phyloP scores from a whole-genome alignment of 768 basidiomycete genomes.

The Vishniacozyma victoriae region DNA sequence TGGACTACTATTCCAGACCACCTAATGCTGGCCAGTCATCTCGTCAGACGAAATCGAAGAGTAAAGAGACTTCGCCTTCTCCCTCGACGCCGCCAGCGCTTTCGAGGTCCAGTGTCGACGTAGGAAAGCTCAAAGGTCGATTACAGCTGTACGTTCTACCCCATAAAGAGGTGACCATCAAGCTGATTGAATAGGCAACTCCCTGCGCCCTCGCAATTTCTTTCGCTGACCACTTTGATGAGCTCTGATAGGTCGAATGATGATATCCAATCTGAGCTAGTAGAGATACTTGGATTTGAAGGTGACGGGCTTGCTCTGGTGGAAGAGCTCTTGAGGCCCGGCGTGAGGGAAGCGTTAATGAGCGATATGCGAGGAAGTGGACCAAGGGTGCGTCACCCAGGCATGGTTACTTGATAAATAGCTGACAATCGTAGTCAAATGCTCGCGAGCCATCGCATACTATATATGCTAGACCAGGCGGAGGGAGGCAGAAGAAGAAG shows the following conservation, averaged over 20 bases:
- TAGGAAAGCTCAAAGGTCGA: too few species aligned
- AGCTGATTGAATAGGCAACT: constrained; percentile 24
- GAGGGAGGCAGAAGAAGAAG: constrained; percentile 36
- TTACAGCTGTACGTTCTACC: too few species aligned
- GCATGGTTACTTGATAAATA: neutral
- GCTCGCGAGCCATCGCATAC: neutral
- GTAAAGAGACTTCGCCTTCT: too few species aligned
- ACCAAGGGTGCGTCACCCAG: neutral
- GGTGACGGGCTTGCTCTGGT: constrained; percentile 71
- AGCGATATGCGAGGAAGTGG: constrained; percentile 9
- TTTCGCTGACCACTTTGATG: constrained; percentile 25
- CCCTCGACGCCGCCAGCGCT: too few species aligned
- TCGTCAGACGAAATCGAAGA: too few species aligned
- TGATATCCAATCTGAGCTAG: constrained; percentile 68
- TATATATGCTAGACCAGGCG: neutral
- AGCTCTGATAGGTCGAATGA: constrained; percentile 51
- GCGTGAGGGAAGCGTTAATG: constrained; percentile 50
- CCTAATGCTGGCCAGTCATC: too few species aligned
- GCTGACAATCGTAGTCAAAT: constrained; percentile 1
- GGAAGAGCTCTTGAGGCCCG: constrained; percentile 61
- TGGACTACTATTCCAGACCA: too few species aligned
- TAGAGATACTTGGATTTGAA: constrained; percentile 70
- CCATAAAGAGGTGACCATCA: too few species aligned
- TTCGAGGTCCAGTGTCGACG: too few species aligned
- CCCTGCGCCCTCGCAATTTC: constrained; percentile 17